These are phyloP conservation scores for Tolypocladium tundrense DNA, from an alignment of 2,329 filamentous ascomycete species.

Conservation along the genomic window DNA sequence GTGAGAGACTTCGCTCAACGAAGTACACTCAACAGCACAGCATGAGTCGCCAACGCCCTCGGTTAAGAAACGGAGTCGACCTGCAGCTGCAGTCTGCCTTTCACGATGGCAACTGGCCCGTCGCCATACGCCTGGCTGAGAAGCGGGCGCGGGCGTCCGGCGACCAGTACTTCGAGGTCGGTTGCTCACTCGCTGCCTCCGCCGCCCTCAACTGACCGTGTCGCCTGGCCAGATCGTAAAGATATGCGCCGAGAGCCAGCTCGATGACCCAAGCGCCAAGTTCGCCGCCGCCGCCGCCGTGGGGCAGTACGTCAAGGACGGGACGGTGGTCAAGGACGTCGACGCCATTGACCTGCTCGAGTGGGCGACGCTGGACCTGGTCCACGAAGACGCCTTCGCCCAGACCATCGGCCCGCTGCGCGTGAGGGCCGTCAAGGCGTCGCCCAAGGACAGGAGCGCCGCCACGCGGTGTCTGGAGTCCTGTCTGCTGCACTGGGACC, in stretches of 20 bases:
- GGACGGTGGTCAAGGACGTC: conserved; percentile 34
- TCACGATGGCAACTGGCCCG: conserved; percentile 41
- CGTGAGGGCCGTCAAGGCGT: conserved; percentile 39
- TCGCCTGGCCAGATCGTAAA: conserved; percentile 29
- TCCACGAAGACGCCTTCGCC: conserved; percentile 28
- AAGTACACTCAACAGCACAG: background rate
- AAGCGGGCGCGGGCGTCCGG: conserved; percentile 38
- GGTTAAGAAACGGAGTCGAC: conserved; percentile 39
- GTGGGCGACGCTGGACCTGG: conserved; percentile 35
- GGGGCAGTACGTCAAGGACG: conserved; percentile 35
- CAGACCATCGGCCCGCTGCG: conserved; percentile 40
- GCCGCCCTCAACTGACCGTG: background rate
- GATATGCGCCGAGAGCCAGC: conserved; percentile 39
- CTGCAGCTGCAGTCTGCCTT: conserved; percentile 46
- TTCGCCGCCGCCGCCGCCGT: conserved; percentile 32
- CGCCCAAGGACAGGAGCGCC: conserved; percentile 33
- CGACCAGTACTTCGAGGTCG: conserved; percentile 46
- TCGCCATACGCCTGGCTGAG: conserved; percentile 40
- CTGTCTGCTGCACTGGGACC: conserved; percentile 44
- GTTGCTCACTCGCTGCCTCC: background rate
- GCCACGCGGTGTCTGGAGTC: conserved; percentile 37
- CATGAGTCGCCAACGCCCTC: conserved; percentile 24
- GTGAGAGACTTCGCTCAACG: background rate
- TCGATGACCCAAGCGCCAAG: conserved; percentile 38
- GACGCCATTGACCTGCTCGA: conserved; percentile 45